Conservation (phyloP, 1,139 yeast species). For the Magnusiomyces tetraspermus region DNA sequence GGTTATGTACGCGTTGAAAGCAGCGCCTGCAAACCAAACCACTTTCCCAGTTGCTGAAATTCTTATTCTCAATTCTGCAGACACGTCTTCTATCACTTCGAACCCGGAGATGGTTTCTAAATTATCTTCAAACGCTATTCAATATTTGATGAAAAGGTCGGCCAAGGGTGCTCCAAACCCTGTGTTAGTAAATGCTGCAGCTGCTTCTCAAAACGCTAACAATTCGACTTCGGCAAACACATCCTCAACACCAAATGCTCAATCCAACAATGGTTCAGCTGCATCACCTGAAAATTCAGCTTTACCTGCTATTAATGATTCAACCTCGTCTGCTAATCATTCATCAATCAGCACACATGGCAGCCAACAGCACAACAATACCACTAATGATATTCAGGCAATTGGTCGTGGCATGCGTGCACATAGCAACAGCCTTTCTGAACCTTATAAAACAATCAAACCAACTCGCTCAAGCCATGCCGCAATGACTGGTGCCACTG, state of each 20-base stretch:
- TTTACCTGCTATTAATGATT: too few species aligned
- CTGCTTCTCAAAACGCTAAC: background rate
- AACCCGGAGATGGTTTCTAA: background rate
- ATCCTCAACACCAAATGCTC: too few species aligned
- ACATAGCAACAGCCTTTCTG: background rate
- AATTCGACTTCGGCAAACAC: background rate
- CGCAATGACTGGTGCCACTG: too few species aligned
- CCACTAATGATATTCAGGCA: background rate
- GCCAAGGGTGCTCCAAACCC: background rate
- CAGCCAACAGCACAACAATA: background rate
- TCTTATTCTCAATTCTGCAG: constrained; percentile 55
- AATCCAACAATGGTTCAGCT: too few species aligned
- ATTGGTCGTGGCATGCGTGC: background rate
- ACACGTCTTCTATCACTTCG: constrained; percentile 1
- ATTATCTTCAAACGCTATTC: background rate
- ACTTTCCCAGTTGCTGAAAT: constrained; percentile 66
- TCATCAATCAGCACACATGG: background rate
- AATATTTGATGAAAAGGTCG: background rate
- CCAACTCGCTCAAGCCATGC: too few species aligned
- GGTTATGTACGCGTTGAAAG: constrained; percentile 25
- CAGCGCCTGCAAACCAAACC: constrained; percentile 21
- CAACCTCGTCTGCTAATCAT: too few species aligned
- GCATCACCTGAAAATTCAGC: too few species aligned
- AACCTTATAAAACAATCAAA: background rate
- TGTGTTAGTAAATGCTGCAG: background rate